phyloP scores from a whole-genome alignment of 129 eudicot genomes.

The Arctium minus region DNA sequence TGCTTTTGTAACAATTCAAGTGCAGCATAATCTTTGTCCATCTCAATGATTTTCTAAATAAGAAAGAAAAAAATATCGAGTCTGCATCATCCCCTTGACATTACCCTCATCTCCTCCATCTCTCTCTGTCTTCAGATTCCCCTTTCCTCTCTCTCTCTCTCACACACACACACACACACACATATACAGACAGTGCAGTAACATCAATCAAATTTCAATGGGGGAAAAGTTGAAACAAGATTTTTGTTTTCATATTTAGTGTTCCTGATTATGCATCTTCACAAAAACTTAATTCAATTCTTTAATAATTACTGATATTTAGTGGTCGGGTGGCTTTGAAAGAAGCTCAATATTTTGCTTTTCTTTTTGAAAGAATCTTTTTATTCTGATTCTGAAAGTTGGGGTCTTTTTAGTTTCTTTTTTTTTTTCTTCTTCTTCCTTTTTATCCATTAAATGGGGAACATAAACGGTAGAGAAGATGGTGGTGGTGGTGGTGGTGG shows the following conservation, averaged over 20 bases:
- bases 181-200: slow-evolving; percentile 8
- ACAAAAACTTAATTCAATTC: slow-evolving; percentile 1
- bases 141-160: slow-evolving; percentile 2
- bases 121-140: slow-evolving; percentile 1
- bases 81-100: slow-evolving; percentile 30
- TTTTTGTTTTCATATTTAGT: neutral
- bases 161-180: neutral
- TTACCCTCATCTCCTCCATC: slow-evolving; percentile 25
- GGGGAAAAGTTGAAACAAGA: slow-evolving; percentile 9
- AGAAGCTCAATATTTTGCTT: neutral
- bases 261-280: slow-evolving; percentile 14
- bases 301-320: slow-evolving; percentile 24
- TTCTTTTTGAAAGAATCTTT: neutral
- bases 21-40: slow-evolving; percentile 4
- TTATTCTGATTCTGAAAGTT: slow-evolving; percentile 13
- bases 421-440: neutral
- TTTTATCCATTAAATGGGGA: slow-evolving; percentile 53
- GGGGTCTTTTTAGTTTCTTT: neutral
- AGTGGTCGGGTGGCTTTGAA: slow-evolving; percentile 13
- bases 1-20: slow-evolving; percentile 19
- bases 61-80: neutral
- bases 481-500: slow-evolving; percentile 45
- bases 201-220: slow-evolving; percentile 18
- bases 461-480: slow-evolving; percentile 91
- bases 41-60: neutral